Evolutionary conservation across 2,329 filamentous ascomycete species (phyloP), one percentile per base, ranked within the genome.

Genomic region (Aspergillus aculeatinus): DNA sequence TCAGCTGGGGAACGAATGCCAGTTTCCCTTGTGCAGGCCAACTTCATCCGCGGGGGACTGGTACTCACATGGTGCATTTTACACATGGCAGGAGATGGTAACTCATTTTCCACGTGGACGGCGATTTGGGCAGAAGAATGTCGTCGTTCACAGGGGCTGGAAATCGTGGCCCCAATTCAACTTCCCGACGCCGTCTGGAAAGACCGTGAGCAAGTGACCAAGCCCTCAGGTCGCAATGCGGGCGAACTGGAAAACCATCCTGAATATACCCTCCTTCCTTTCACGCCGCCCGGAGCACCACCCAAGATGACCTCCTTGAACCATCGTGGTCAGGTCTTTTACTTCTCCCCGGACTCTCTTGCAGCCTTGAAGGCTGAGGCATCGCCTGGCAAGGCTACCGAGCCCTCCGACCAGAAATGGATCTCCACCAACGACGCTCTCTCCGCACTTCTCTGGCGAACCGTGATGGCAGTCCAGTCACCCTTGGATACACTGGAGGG

Each of bases 31-130:
- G 67, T 83, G 1, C 83, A 85, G 63, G 76, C 76, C 5, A 84
- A 77, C 47, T 79, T 83, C 54, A 78, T 86, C 44, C 56, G 64
- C 0, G 82, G 80, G 4, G 83, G 83, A 0, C 62, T 86, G 0
- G 63, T 86, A 0, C 71, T 86, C 5, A 81, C 79, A 2, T 68
- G 67, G 67, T 63, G 55, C 29, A 63, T 64, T 7, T 39, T 74
- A 11, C 75, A 77, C 48, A 69, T 77, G 57, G 68, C 72, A 19
- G 75, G 72, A 7, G 75, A 77, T 10, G 74, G 69, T 3, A 73
- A 65, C 10, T 63, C 69, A 4, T 76, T 72, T 50, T 71, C 67
- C 48, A 67, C 63, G 42, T 73, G 72, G 68, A 68, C 71, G 19
- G 67, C 71, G 29, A 65, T 74, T 9, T 76, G 74, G 73, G 74